A percentile compares a stretch with the other conserved stretches of the same genome.
Evolutionary conservation across 306 rosid genomes (phyloP).

Genomic region (Cicer pinnatifidum): DNA sequence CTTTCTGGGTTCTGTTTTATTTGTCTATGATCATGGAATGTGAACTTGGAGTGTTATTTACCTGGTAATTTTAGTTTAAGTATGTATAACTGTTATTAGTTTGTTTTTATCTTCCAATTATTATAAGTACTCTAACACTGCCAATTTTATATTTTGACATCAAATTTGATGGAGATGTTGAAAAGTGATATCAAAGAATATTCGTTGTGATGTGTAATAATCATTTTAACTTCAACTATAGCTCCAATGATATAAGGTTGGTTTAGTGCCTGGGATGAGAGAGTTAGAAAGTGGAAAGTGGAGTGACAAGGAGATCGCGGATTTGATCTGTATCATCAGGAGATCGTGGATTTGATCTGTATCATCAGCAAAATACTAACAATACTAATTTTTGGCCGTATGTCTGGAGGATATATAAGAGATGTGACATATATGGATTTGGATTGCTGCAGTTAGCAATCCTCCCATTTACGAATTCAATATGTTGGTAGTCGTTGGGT

Average conservation of each 20-base stretch:
- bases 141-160: neutral
- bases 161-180: neutral
- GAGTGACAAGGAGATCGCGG: too few species aligned
- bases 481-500: too few species aligned
- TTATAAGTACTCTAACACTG: neutral
- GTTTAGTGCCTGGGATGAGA: too few species aligned
- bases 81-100: neutral
- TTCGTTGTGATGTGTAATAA: neutral
- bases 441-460: too few species aligned
- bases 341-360: too few species aligned
- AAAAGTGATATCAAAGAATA: neutral
- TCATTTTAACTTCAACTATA: slow-evolving; percentile 10
- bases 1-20: slow-evolving; percentile 67
- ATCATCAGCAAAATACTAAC: too few species aligned
- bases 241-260: neutral
- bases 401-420: neutral
- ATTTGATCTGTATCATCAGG: too few species aligned
- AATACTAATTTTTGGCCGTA: too few species aligned
- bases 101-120: neutral
- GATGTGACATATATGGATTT: neutral
- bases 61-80: slow-evolving; percentile 49
- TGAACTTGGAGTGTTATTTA: slow-evolving; percentile 47
- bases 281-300: too few species aligned
- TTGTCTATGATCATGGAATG: slow-evolving; percentile 53
- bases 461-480: too few species aligned